Evolutionary conservation across 1,139 yeast genomes (phyloP).

Genomic region (Suhomyces anneliseae): DNA sequence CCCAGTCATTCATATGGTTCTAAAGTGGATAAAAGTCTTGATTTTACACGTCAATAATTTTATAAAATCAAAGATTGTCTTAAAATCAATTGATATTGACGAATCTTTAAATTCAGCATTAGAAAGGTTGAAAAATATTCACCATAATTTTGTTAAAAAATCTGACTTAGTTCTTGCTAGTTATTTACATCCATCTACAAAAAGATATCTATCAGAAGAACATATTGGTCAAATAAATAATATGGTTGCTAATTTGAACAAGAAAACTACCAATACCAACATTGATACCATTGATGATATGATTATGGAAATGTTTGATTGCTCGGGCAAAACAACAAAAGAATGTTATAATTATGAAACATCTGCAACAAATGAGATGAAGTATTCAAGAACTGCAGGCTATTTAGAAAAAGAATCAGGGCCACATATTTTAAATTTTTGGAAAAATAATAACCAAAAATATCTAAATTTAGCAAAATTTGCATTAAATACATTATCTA

Average conservation of each 20-base stretch:
- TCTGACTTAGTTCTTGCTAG: slow-evolving; percentile 21
- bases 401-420: slow-evolving; percentile 20
- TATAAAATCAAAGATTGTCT: slow-evolving; percentile 1
- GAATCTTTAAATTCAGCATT: slow-evolving; percentile 6
- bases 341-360: slow-evolving; percentile 29
- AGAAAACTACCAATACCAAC: slow-evolving; percentile 1
- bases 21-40: slow-evolving; percentile 24
- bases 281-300: slow-evolving; percentile 23
- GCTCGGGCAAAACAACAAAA: slow-evolving; percentile 27
- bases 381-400: slow-evolving; percentile 7
- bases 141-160: slow-evolving; percentile 16
- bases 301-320: slow-evolving; percentile 28
- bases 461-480: slow-evolving; percentile 19
- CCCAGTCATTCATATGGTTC: slow-evolving; percentile 21
- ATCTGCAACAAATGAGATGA: slow-evolving; percentile 17
- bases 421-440: slow-evolving; percentile 18
- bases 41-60: slow-evolving; percentile 18
- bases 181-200: slow-evolving; percentile 29
- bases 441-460: slow-evolving; percentile 19
- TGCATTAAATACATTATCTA: slow-evolving; percentile 19
- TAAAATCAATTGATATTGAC: slow-evolving; percentile 4
- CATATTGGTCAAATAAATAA: slow-evolving; percentile 15
- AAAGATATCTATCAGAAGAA: slow-evolving; percentile 22
- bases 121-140: slow-evolving; percentile 10
- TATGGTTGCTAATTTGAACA: slow-evolving; percentile 1